phyloP scores from a whole-genome alignment of 768 basidiomycete species.

The Collybia nuda region DNA sequence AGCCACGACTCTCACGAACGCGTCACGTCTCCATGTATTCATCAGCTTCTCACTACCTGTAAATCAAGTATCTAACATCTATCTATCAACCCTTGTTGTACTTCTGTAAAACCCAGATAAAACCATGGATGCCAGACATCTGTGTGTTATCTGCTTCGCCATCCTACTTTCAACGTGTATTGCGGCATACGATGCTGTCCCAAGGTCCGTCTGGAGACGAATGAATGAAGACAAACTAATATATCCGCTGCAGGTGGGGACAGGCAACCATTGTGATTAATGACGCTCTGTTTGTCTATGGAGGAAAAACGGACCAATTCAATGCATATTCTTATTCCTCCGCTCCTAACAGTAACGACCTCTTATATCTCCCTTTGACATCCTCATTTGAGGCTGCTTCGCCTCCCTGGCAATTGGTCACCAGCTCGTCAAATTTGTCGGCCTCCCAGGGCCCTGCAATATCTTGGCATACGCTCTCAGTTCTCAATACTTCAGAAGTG shows the following conservation, averaged over 20 bases:
- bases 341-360: slow-evolving; percentile 71
- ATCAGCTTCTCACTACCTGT: neutral
- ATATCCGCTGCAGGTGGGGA: slow-evolving; percentile 65
- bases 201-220: slow-evolving; percentile 19
- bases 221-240: neutral
- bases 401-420: slow-evolving; percentile 69
- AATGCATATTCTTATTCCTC: slow-evolving; percentile 71
- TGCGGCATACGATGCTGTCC: slow-evolving; percentile 19
- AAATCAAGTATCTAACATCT: slow-evolving; percentile 8
- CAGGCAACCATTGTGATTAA: slow-evolving; percentile 64
- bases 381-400: slow-evolving; percentile 54
- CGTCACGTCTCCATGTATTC: slow-evolving; percentile 17
- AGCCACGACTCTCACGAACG: slow-evolving; percentile 11
- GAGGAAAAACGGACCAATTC: slow-evolving; percentile 75
- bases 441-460: slow-evolving; percentile 58
- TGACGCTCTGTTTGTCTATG: slow-evolving; percentile 68
- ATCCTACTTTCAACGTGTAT: slow-evolving; percentile 11
- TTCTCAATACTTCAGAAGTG: slow-evolving; percentile 50
- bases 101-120: neutral
- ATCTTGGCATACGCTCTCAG: slow-evolving; percentile 80
- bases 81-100: slow-evolving; percentile 6
- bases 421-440: slow-evolving; percentile 41
- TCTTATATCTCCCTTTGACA: slow-evolving; percentile 67
- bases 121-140: slow-evolving; percentile 7
- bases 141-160: slow-evolving; percentile 16